Conservation (phyloP, 2,329 filamentous ascomycete species). For the Curvularia verruculosa region DNA sequence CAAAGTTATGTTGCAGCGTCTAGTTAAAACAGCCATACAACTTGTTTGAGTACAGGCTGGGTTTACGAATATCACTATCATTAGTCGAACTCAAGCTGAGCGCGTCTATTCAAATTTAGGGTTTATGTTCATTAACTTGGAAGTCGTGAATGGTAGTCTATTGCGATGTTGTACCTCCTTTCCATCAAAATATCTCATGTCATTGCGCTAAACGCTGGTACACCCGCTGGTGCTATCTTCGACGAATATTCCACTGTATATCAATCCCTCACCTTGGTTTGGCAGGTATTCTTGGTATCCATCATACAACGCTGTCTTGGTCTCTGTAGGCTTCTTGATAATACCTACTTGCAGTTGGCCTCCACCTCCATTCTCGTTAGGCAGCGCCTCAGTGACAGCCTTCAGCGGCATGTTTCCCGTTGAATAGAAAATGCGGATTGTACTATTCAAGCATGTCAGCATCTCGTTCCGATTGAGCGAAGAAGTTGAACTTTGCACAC, state of each 20-base stretch:
- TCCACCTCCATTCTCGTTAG: conserved; percentile 33
- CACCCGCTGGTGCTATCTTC: conserved; percentile 34
- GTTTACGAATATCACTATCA: no score
- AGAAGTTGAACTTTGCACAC: not conserved
- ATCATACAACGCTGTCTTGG: conserved; percentile 33
- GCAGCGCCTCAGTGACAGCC: conserved; percentile 20
- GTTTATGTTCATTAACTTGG: no score
- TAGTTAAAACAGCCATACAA: no score
- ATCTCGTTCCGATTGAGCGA: not conserved
- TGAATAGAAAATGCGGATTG: conserved; percentile 35
- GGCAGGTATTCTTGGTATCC: conserved; percentile 35
- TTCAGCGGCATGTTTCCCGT: conserved; percentile 17
- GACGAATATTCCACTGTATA: conserved; percentile 43
- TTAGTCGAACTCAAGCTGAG: no score
- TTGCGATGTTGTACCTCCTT: not conserved
- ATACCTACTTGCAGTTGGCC: conserved; percentile 39
- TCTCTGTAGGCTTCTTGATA: conserved; percentile 40
- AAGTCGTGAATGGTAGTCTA: not conserved
- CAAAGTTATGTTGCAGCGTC: no score
- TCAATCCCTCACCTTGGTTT: conserved; percentile 29
- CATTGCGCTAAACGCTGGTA: conserved; percentile 19
- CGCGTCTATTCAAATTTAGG: no score
- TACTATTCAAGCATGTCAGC: conserved; percentile 24
- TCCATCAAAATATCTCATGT: not conserved
- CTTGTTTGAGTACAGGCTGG: no score